Evolutionary conservation across 495 filamentous ascomycete genomes (phyloP).

Genomic region (Podospora australis): DNA sequence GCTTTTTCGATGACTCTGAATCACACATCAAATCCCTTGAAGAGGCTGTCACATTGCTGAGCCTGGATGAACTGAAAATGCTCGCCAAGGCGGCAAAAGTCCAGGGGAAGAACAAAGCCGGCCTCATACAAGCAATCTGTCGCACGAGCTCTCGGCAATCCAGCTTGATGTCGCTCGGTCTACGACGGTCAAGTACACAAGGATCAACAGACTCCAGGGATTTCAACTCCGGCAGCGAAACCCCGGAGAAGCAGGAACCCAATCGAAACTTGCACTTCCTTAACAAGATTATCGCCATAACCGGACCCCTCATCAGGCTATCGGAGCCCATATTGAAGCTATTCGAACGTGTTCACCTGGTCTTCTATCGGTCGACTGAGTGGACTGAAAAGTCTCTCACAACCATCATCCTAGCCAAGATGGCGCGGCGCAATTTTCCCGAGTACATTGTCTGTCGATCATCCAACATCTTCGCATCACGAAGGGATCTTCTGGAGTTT

Average conservation of each 20-base stretch:
- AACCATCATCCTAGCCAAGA: slow-evolving; percentile 88
- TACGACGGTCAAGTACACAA: slow-evolving; percentile 47
- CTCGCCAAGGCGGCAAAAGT: slow-evolving; percentile 84
- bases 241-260: slow-evolving; percentile 19
- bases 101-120: slow-evolving; percentile 82
- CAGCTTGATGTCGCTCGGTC: slow-evolving; percentile 56
- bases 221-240: slow-evolving; percentile 5
- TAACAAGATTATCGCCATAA: slow-evolving; percentile 68
- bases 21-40: slow-evolving; percentile 69
- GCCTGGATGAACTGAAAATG: slow-evolving; percentile 76
- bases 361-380: slow-evolving; percentile 93
- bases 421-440: slow-evolving; percentile 80
- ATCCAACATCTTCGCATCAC: slow-evolving; percentile 77
- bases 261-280: slow-evolving; percentile 41
- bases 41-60: slow-evolving; percentile 74
- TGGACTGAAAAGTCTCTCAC: slow-evolving; percentile 97
- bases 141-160: slow-evolving; percentile 65
- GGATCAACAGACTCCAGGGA: slow-evolving; percentile 28
- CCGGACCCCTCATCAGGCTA: slow-evolving; percentile 79
- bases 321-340: slow-evolving; percentile 66
- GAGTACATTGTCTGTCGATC: slow-evolving; percentile 86
- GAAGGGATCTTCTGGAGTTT: slow-evolving; percentile 73
- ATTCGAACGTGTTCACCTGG: slow-evolving; percentile 89
- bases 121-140: slow-evolving; percentile 65
- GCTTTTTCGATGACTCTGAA: slow-evolving; percentile 74